These are phyloP conservation scores for Begonia peltatifolia DNA, from an alignment of 306 rosid species.

Conservation along the genomic window DNA sequence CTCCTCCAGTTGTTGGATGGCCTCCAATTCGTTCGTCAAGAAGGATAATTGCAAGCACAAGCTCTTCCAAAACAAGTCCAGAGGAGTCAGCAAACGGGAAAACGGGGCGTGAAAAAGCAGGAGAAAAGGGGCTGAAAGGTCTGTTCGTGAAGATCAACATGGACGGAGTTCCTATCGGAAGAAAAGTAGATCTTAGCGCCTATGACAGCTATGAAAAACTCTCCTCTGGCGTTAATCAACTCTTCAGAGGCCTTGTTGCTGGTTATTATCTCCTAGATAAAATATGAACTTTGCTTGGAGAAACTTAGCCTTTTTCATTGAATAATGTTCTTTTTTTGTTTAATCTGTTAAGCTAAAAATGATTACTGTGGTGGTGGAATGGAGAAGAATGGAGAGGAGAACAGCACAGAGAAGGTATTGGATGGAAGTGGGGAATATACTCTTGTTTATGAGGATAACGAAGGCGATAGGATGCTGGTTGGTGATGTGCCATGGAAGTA, in stretches of 20 bases:
- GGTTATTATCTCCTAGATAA: conserved; percentile 22
- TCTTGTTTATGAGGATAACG: conserved; percentile 77
- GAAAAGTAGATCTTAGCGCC: conserved; percentile 80
- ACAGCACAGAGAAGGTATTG: conserved; percentile 35
- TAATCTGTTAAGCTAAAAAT: conserved; percentile 37
- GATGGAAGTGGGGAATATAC: conserved; percentile 90
- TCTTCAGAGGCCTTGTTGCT: conserved; percentile 66
- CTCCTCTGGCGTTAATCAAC: conserved; percentile 61
- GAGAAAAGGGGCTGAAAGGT: conserved; percentile 22
- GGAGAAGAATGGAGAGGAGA: conserved; percentile 44
- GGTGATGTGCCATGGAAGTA: conserved; percentile 99
- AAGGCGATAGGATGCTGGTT: conserved; percentile 90
- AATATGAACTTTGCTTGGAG: too few relatives aligned
- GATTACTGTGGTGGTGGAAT: conserved; percentile 50
- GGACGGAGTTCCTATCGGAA: conserved; percentile 93
- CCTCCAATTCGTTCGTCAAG: conserved; percentile 88
- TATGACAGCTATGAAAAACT: conserved; percentile 63
- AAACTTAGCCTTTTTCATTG: too few relatives aligned
- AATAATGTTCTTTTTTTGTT: not conserved
- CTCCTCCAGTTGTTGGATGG: conserved; percentile 88
- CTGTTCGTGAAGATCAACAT: conserved; percentile 84
- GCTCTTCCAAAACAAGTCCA: conserved; percentile 32
- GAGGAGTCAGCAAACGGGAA: conserved; percentile 14
- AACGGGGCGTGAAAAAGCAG: too few relatives aligned
- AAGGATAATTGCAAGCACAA: conserved; percentile 58